Base-by-base conservation (phyloP, 2,329 filamentous ascomycete genomes). In the Monilinia laxa region DNA sequence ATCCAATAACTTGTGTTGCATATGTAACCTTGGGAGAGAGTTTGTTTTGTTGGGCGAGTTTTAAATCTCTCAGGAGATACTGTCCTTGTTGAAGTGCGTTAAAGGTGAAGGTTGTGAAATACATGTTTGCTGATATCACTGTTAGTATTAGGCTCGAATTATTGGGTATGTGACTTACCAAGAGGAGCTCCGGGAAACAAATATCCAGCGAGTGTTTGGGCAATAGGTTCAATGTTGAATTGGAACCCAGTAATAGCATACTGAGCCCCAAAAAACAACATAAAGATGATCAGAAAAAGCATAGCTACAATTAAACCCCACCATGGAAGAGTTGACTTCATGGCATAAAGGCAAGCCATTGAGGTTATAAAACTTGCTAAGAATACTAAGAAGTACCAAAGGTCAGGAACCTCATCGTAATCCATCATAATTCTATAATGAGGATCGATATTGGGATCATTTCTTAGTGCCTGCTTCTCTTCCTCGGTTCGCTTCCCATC, bases 71-170 rank as follows among this genome's bases (percentile, higher is more conserved):
- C 3, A 81, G 76, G 68, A 81, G 82, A 11, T 76, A 75, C 35
- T 83, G 77, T 4, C 79, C 80, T 68, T 82, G 81, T 68, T 75
- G 78, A 35, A 80, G 77, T 58, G 80, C 75, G 74, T 82, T 82
- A 71, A 80, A 81, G 62, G 87, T 87, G 72, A 88, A 91, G 69
- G 87, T 89, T 76, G 90, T 91, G 80, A 91, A 91, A 80, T 91
- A 84, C 67, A 71, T 92, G 83, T 90, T 89, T 57, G 88, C 87
- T 64, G 12, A 3, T 28, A 28, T n/a, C 14, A 28, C 10, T 38
- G 59, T 58, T 18, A 55, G 28, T 16, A 20, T 20, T 45, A 40
- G 5, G 3, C 38, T 23, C 40, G 14, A 45, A 35, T 25, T 28
- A 4, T 4, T 25, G 4, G 25, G 10, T 42, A 42, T 63, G 23